Conservation (phyloP, 306 rosid genomes). For the Hylodesmum podocarpum region DNA sequence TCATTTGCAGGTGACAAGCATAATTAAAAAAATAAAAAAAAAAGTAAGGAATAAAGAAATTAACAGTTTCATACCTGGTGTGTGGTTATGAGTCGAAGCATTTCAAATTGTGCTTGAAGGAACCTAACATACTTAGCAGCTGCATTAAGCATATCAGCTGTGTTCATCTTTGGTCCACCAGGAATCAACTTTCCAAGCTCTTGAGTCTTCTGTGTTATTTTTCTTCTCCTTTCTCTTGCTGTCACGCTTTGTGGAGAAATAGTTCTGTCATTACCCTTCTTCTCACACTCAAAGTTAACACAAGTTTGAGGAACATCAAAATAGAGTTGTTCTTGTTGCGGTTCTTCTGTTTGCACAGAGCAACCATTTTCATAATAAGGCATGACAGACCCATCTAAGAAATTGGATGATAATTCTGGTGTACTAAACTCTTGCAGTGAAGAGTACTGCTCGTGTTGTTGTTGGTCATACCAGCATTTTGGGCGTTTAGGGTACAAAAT, state of each 20-base stretch:
- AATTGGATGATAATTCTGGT: neutral
- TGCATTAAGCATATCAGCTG: conserved; percentile 84
- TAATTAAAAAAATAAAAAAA: too few relatives aligned
- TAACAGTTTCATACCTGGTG: conserved; percentile 22
- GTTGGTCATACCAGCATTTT: neutral
- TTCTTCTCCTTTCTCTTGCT: conserved; percentile 82
- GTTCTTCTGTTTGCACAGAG: neutral
- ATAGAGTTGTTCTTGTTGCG: neutral
- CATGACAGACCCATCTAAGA: conserved; percentile 17
- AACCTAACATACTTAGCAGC: conserved; percentile 72
- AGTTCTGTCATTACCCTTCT: neutral
- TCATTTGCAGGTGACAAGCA: too few relatives aligned
- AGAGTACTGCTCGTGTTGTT: neutral
- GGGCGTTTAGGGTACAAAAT: conserved; percentile 37
- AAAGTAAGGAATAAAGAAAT: neutral
- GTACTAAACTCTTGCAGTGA: neutral
- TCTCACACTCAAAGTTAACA: neutral
- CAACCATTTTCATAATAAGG: neutral
- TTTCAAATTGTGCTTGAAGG: conserved; percentile 65
- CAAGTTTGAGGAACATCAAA: neutral
- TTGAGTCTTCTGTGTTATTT: conserved; percentile 68
- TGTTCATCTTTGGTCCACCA: conserved; percentile 77
- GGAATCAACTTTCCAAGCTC: conserved; percentile 83
- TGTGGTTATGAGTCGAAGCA: conserved; percentile 53
- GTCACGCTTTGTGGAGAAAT: conserved; percentile 70